phyloP scores from a whole-genome alignment of 768 basidiomycete genomes.

The Psilocybe cubensis region DNA sequence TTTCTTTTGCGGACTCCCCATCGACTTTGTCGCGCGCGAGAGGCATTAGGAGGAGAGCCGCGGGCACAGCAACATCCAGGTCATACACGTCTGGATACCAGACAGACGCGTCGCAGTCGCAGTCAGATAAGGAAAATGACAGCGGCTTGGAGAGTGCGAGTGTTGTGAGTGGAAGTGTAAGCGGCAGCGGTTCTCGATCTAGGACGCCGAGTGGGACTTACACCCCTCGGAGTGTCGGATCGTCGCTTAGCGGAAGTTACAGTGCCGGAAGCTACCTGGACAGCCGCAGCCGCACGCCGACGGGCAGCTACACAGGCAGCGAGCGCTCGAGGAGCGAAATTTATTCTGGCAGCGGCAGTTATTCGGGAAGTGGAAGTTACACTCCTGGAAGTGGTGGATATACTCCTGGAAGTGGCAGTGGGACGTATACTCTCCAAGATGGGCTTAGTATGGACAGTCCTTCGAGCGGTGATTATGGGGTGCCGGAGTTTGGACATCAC shows the following conservation, averaged over 20 bases:
- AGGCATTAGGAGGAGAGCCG: conserved; percentile 55
- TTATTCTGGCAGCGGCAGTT: conserved; percentile 16
- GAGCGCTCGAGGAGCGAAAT: conserved; percentile 22
- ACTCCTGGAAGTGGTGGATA: conserved; percentile 33
- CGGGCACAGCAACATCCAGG: conserved; percentile 46
- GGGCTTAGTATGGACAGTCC: conserved; percentile 5
- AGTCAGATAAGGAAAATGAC: conserved; percentile 60
- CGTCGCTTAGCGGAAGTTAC: conserved; percentile 19
- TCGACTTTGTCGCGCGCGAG: conserved; percentile 60
- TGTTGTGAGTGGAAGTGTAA: too few relatives aligned
- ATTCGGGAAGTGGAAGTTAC: conserved; percentile 29
- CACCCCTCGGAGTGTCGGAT: conserved; percentile 26
- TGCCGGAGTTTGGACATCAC: conserved; percentile 16
- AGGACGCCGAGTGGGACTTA: conserved; percentile 27
- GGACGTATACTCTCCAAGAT: conserved; percentile 8
- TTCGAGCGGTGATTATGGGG: conserved; percentile 14
- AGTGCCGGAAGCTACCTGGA: conserved; percentile 14
- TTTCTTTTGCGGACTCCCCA: conserved; percentile 49
- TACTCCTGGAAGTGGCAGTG: conserved; percentile 26
- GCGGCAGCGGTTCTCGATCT: conserved; percentile 14
- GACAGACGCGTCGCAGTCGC: conserved; percentile 31
- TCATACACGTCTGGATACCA: conserved; percentile 44
- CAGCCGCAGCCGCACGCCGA: conserved; percentile 16
- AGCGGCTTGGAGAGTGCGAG: too few relatives aligned
- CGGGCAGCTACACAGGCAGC: conserved; percentile 46